Evolutionary conservation across 306 rosid genomes (phyloP), one percentile per base, ranked within the genome.

Genomic region (Elaeagnus macrophylla): DNA sequence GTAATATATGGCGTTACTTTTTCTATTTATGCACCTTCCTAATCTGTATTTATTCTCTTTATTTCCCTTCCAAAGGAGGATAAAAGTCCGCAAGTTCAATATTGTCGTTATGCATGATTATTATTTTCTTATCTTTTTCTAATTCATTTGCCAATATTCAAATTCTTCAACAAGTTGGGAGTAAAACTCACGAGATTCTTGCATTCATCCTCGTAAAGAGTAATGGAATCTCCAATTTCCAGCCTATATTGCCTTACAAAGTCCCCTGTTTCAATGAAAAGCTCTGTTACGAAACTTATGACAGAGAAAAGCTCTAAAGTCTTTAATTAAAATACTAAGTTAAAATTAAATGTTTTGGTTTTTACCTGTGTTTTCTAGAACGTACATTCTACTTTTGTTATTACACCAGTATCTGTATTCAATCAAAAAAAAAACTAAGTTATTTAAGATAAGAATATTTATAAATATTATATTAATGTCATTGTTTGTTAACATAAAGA

Each of bases 361-460:
- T 57, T 46, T 60, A 84, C 95, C 86, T 66, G 83, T 46, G 54
- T 72, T 64, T 39, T 88, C 86, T 0, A 88, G 76, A 14, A 88
- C 59, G 67, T 88, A 82, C 89, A 88, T 82, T 60, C 88, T 66
- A 57, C 88, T 72, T 13, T 54, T 68, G 71, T 73, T 71, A 66
- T 88, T 88, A 7, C 16, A 36, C 91, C 95, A 88, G 35, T 67
- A 84, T 71, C 91, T 88, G 66, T 38, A 53, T 5, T 48, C 2
- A 25, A 37, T 54, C 18, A 67, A 46, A 39, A 44, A 51, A 55
- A 25, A 38, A 12, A 39, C 38, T 39, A 44, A 19, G 42, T 11
- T 6, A 20, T 17, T 65, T 38, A 55, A 55, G 19, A 16, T 50
- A n/a, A n/a, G n/a, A n/a, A n/a, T n/a, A n/a, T n/a, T n/a, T n/a